These are phyloP conservation scores for Penicillium sp. DNA, from an alignment of 2,329 filamentous ascomycete species.

Conservation along the genomic window DNA sequence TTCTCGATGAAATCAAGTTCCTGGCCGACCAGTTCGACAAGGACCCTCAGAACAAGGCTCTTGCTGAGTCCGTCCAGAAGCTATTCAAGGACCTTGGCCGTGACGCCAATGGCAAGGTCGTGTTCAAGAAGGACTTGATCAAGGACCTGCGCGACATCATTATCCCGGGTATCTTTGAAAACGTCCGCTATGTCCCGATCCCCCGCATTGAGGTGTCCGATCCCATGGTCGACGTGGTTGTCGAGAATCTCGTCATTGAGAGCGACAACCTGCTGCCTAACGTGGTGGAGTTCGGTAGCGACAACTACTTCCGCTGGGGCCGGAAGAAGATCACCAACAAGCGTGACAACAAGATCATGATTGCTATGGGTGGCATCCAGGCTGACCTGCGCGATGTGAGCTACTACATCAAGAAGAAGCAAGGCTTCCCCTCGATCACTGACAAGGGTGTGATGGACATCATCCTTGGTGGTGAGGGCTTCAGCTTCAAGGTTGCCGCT, in stretches of 20 bases:
- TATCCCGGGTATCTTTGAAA: conserved; percentile 74
- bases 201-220: conserved; percentile 93
- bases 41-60: conserved; percentile 78
- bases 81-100: conserved; percentile 87
- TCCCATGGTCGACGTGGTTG: conserved; percentile 71
- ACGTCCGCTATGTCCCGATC: conserved; percentile 81
- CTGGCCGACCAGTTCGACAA: conserved; percentile 81
- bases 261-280: conserved; percentile 97
- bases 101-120: conserved; percentile 73
- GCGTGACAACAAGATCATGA: conserved; percentile 74
- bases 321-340: conserved; percentile 79
- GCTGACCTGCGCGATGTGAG: conserved; percentile 83
- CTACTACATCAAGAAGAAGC: conserved; percentile 92
- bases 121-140: conserved; percentile 87
- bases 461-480: conserved; percentile 75
- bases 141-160: conserved; percentile 87
- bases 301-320: conserved; percentile 93
- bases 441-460: conserved; percentile 88
- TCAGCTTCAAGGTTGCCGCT: conserved; percentile 86
- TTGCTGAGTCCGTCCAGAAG: conserved; percentile 69
- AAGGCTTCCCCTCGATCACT: conserved; percentile 80
- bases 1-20: conserved; percentile 88
- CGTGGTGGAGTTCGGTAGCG: conserved; percentile 75
- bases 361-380: conserved; percentile 84
- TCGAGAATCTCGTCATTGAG: conserved; percentile 93